Conservation (phyloP, 148 eudicot genomes). For the Bassia scoparia region DNA sequence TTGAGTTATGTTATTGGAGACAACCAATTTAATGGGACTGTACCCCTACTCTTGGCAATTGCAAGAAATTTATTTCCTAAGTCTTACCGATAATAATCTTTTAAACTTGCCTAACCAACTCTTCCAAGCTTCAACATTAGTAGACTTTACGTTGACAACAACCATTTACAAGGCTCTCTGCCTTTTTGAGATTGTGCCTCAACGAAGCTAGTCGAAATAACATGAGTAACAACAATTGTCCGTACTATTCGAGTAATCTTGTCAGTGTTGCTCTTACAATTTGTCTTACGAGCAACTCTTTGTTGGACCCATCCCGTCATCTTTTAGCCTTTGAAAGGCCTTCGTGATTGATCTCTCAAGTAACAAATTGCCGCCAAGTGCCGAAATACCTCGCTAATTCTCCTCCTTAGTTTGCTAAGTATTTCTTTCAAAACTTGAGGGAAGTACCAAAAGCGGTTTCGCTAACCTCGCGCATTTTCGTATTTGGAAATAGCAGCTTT, state of each 20-base stretch:
- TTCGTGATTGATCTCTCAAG: constrained; percentile 16
- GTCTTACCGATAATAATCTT: constrained; percentile 6
- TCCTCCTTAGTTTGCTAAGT: constrained; percentile 8
- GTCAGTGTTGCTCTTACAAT: not conserved
- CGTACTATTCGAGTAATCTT: constrained; percentile 13
- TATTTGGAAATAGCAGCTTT: constrained; percentile 23
- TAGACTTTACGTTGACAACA: not conserved
- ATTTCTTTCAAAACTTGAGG: constrained; percentile 26
- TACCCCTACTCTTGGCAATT: constrained; percentile 19
- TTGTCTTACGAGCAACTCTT: constrained; percentile 13
- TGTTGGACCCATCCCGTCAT: constrained; percentile 20
- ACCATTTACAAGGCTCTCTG: constrained; percentile 17
- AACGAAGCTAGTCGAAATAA: not conserved
- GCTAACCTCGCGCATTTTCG: constrained; percentile 4
- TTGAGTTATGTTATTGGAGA: not conserved
- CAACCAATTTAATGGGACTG: constrained; percentile 14
- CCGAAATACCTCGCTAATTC: constrained; percentile 14
- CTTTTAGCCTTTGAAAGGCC: constrained; percentile 11
- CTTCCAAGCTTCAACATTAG: not conserved
- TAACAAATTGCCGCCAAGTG: constrained; percentile 25
- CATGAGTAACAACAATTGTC: constrained; percentile 6
- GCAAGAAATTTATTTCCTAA: not conserved
- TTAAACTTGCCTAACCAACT: not conserved
- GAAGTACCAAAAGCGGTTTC: constrained; percentile 19
- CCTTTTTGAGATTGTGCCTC: constrained; percentile 19